A percentile compares a stretch with the other conserved stretches of the same genome.
These are phyloP conservation scores for Ustulina deusta DNA, from an alignment of 2,329 filamentous ascomycete genomes.

Conservation along the genomic window DNA sequence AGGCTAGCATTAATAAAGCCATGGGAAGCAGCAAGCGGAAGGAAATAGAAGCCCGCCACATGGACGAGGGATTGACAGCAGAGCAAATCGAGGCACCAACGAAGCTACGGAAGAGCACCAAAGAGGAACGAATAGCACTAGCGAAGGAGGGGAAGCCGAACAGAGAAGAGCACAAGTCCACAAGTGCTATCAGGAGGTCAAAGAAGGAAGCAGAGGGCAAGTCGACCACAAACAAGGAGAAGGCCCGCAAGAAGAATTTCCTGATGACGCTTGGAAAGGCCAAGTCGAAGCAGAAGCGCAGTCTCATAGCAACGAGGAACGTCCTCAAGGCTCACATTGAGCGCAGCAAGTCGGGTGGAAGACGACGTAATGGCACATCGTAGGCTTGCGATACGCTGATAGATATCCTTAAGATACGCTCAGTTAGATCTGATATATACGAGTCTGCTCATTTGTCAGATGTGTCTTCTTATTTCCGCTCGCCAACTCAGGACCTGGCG, in stretches of 20 bases:
- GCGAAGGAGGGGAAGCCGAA: conserved; percentile 85
- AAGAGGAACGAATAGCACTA: conserved; percentile 87
- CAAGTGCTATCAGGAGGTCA: conserved; percentile 83
- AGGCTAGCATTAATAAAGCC: conserved; percentile 76
- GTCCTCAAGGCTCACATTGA: conserved; percentile 85
- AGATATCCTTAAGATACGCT: not conserved
- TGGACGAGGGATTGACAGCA: conserved; percentile 89
- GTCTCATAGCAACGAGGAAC: conserved; percentile 85
- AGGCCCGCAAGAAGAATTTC: conserved; percentile 97
- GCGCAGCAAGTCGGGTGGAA: conserved; percentile 84
- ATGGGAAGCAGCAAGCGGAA: conserved; percentile 64
- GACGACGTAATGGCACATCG: conserved; percentile 73
- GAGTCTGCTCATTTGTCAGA: conserved; percentile 1
- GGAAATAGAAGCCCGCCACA: conserved; percentile 69
- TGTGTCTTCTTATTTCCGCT: not conserved
- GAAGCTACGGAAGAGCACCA: conserved; percentile 83
- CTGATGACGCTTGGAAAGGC: conserved; percentile 98
- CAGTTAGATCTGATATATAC: not conserved
- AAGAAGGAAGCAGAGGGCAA: conserved; percentile 92
- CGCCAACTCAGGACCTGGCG: no score
- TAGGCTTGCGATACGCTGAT: conserved; percentile 20
- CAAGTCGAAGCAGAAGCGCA: conserved; percentile 94
- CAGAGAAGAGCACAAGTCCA: conserved; percentile 84
- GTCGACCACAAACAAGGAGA: conserved; percentile 97
- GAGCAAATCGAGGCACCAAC: conserved; percentile 91